Percentiles rank a stretch among this genome's conserved stretches.
These are phyloP conservation scores for Saccharomycopsis lassenensis DNA, from an alignment of 805 yeast species.

Conservation along the genomic window DNA sequence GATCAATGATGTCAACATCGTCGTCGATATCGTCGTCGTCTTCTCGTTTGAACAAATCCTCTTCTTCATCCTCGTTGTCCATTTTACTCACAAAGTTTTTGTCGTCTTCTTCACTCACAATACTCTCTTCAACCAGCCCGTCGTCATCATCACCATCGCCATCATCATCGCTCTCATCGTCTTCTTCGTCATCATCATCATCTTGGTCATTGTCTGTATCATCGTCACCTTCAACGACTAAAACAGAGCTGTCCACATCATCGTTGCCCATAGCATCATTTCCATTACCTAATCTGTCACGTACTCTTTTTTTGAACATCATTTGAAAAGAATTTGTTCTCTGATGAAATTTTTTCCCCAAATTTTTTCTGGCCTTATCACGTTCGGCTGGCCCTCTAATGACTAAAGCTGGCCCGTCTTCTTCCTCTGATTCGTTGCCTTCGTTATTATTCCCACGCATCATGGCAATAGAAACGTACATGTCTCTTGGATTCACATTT, in stretches of 20 bases:
- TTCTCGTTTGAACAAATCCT: neutral
- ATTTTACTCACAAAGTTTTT: neutral
- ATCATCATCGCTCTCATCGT: slow-evolving; percentile 7
- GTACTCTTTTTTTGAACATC: slow-evolving; percentile 9
- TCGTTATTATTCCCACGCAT: slow-evolving; percentile 44
- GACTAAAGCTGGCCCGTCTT: slow-evolving; percentile 68
- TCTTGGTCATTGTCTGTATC: slow-evolving; percentile 18
- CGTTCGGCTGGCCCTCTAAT: slow-evolving; percentile 72
- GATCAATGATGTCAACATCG: no score
- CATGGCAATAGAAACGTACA: slow-evolving; percentile 76
- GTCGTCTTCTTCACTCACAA: slow-evolving; percentile 1
- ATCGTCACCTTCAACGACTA: slow-evolving; percentile 15
- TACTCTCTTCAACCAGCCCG: slow-evolving; percentile 18
- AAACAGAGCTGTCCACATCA: slow-evolving; percentile 20
- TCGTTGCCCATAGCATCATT: slow-evolving; percentile 12
- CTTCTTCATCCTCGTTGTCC: neutral
- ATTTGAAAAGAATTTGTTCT: slow-evolving; percentile 10
- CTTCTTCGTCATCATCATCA: slow-evolving; percentile 5
- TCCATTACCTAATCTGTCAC: neutral
- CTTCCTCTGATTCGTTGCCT: slow-evolving; percentile 30
- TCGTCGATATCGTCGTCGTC: slow-evolving; percentile 8
- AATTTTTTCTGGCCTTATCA: slow-evolving; percentile 25
- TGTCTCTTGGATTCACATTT: slow-evolving; percentile 71
- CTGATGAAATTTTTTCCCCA: slow-evolving; percentile 2
- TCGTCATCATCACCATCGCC: slow-evolving; percentile 16